Conservation (phyloP, 1,139 yeast species). For the Hansenula lynferdii region DNA sequence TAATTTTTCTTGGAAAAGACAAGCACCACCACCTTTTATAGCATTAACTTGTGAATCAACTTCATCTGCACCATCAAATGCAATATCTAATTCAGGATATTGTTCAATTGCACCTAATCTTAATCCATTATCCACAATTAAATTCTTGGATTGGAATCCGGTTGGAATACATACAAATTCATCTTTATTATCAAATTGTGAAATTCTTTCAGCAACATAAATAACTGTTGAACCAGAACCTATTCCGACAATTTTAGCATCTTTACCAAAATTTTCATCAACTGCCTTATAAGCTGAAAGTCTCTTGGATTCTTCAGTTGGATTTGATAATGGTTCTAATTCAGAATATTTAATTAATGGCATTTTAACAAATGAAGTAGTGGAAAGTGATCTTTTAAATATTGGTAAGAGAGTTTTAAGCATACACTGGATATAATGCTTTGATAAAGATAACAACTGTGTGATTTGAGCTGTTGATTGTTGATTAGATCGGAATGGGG, state of each 20-base stretch:
- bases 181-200: slow-evolving; percentile 53
- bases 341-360: slow-evolving; percentile 17
- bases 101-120: slow-evolving; percentile 79
- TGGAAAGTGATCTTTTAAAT: background rate
- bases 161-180: slow-evolving; percentile 84
- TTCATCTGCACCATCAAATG: slow-evolving; percentile 99
- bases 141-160: slow-evolving; percentile 89
- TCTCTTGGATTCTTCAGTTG: slow-evolving; percentile 50
- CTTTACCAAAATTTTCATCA: slow-evolving; percentile 73
- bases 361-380: slow-evolving; percentile 8
- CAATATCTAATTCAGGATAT: slow-evolving; percentile 75
- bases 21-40: slow-evolving; percentile 99
- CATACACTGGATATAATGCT: too few relatives aligned
- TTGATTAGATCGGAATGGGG: background rate
- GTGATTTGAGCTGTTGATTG: background rate
- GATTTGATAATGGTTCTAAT: slow-evolving; percentile 25
- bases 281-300: slow-evolving; percentile 91
- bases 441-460: too few relatives aligned
- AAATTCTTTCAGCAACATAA: slow-evolving; percentile 91
- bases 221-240: slow-evolving; percentile 98
- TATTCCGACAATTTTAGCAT: slow-evolving; percentile 78
- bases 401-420: background rate
- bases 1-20: slow-evolving; percentile 92
- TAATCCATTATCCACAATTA: slow-evolving; percentile 79
- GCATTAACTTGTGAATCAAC: slow-evolving; percentile 76